Base-by-base conservation (phyloP, 345 rosid species). In the Citrus mangshanensis region DNA sequence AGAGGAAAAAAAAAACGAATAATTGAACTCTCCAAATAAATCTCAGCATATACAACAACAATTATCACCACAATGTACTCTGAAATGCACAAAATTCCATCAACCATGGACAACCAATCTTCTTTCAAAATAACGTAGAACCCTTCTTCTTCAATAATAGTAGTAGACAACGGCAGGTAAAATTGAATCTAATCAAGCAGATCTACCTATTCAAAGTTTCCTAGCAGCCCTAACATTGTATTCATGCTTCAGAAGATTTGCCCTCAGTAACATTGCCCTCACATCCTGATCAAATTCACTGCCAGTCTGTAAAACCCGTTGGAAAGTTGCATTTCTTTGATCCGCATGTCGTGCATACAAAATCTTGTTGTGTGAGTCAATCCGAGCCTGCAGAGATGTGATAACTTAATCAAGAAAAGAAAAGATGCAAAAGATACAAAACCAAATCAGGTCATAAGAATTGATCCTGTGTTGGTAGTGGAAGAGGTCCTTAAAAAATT, bases 361-460 rank as follows among this genome's bases (percentile, higher is more conserved):
- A 86, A 97, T 84, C 81, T 97, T 94, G 90, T 94, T 94, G 91
- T 97, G 99, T 0, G 99, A 97, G 79, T 97, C 99, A 28, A 97
- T 97, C 65, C 99, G 93, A 74, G 99, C 99, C 98, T 97, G 91
- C 82, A 74, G 19, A 61, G 3, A 49, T 72, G 79, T 34, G 22
- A 62, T 7, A 73, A 22, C 38, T 22, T 46, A 70, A 37, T 76
- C 21, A 74, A 38, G 21, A 28, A 66, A 14, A n/a, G 32, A 1
- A 30, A 18, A 13, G 7, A 24, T n/a, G 59, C 28, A 32, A 27
- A 27, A 63, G 35, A 63, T 64, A 14, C 37, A 74, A 28, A 24
- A 12, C 10, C 70, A 61, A 49, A 38, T 61, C 27, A 21, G 32
- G 22, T 59, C 12, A 25, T 5, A 76, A 51, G 10, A 65, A 30